Evolutionary conservation across 169 alveolate genomes (phyloP), one percentile per base, ranked within the genome.

Genomic region (Eimeria sp.): DNA sequence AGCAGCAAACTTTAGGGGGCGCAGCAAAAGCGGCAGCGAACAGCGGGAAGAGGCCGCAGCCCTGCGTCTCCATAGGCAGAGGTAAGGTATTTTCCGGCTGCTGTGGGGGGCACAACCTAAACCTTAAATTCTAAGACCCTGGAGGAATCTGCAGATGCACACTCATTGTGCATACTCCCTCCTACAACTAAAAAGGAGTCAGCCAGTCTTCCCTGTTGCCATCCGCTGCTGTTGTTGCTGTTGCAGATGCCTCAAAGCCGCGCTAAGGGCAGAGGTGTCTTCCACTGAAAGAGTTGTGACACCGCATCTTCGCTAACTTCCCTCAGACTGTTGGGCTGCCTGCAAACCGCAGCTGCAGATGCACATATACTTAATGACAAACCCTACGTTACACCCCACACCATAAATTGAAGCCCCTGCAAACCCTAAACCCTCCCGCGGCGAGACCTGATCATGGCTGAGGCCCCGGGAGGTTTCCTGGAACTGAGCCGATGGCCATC

Each of bases 291-390:
- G 57, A 76, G 65, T 18, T n/a, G 40, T 7, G 87, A 1, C 63
- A 76, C 87, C 34, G 61, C 87, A 40, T 61, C 87, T 10, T 40
- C 61, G 61, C 87, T 76, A 43, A 76, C 87, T 9, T 11, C 87
- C 27, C 14, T 9, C 11, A 76, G 34, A 20, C 65, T 34, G 63
- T 63, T 76, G 61, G 87, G 87, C 57, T 76, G 65, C 87, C 87
- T 76, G 87, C 10, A 47, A 51, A 72, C 82, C 49, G 0, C 51
- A 72, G 49, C 43, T 11, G 27, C 76, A 67, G 76, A 14, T 54
- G 61, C 61, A 54, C 6, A 18, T 61, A 61, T 4, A 61, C n/a
- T 16, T 9, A 61, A 1, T 54, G 5, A 61, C 0, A 61, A 61
- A 61, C 70, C 70, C 70, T 61, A 11, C n/a, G 20, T 25, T 3